Evolutionary conservation across 1,139 yeast species (phyloP), one percentile per base, ranked within the genome.

Genomic region (Sugiyamaella novakii): DNA sequence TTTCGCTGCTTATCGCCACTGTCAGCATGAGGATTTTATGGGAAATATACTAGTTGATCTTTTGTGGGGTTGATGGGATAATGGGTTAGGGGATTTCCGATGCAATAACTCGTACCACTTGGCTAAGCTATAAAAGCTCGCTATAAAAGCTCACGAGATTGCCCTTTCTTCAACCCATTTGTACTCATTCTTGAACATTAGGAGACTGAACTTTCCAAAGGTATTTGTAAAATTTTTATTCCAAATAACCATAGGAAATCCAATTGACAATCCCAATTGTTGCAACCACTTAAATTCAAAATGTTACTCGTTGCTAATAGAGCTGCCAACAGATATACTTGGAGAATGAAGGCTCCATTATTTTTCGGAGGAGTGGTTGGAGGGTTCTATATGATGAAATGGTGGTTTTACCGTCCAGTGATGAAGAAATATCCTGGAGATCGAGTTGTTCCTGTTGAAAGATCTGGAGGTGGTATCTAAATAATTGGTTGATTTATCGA

Each of bases 381-480:
- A 11, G 49, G 58, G 7, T 54, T 58, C 46, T 52, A 57, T 22
- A 54, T 53, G 42, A 57, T 56, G 36, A 50, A 58, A 36, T 55
- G 57, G 54, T 54, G 51, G 50, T 56, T 56, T 52, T 59, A 59
- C 40, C 52, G 62, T 22, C 63, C 62, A 8, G 60, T 55, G 5
- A 50, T 54, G 29, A 60, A 60, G 53, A 48, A 54, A 49, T 47
- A 49, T 36, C 56, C 59, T 11, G 53, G 50, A 12, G 64, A 60
- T 41, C 40, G 50, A 15, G 54, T 56, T 33, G 64, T 60, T 4
- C 49, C 60, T 27, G 64, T 60, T 15, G 64, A 60, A 22, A 51
- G 63, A 40, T 58, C 63, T 30, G 64, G 64, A 15, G 64, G 64
- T 28, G 64, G 64, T 8, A 45, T 56, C 34, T 56, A 45, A 29